A percentile compares a stretch with the other conserved stretches of the same genome.
phyloP scores from a whole-genome alignment of 495 filamentous ascomycete genomes.

The Apiosordaria backusii region DNA sequence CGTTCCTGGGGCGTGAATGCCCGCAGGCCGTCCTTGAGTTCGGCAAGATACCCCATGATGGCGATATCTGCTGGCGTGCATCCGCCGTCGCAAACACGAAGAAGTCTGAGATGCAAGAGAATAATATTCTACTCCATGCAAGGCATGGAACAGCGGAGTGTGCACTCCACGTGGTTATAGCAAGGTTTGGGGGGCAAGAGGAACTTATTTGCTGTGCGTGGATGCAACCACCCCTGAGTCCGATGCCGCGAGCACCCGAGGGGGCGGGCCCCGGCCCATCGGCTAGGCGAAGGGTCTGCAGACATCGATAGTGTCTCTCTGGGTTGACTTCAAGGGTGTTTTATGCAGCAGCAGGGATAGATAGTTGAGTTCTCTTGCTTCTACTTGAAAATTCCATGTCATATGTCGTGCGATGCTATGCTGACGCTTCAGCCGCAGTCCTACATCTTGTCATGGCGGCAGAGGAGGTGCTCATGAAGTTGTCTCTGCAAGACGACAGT shows the following conservation, averaged over 20 bases:
- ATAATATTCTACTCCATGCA: not conserved
- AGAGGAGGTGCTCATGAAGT: not conserved
- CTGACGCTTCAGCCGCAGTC: not conserved
- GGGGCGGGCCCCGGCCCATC: not conserved
- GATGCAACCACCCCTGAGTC: not conserved
- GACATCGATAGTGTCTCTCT: not conserved
- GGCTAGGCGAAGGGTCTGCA: not conserved
- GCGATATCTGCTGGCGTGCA: not conserved
- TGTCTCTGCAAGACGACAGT: not conserved
- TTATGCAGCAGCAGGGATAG: not conserved
- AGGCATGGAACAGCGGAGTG: not conserved
- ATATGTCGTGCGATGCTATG: not conserved
- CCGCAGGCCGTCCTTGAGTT: constrained; percentile 16
- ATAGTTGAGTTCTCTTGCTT: not conserved
- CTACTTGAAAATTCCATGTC: not conserved
- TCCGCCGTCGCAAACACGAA: not conserved
- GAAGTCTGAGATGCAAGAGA: not conserved
- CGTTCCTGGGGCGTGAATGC: constrained; percentile 34
- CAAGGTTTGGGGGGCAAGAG: not conserved
- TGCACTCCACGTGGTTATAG: not conserved
- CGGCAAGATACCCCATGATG: constrained; percentile 18
- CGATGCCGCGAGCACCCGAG: not conserved
- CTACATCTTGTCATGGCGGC: not conserved
- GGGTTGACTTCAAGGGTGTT: not conserved
- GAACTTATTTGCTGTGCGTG: not conserved